A percentile compares a stretch with the other conserved stretches of the same genome.
These are phyloP conservation scores for Trichoderma gamsii DNA, from an alignment of 495 filamentous ascomycete genomes.

Conservation along the genomic window DNA sequence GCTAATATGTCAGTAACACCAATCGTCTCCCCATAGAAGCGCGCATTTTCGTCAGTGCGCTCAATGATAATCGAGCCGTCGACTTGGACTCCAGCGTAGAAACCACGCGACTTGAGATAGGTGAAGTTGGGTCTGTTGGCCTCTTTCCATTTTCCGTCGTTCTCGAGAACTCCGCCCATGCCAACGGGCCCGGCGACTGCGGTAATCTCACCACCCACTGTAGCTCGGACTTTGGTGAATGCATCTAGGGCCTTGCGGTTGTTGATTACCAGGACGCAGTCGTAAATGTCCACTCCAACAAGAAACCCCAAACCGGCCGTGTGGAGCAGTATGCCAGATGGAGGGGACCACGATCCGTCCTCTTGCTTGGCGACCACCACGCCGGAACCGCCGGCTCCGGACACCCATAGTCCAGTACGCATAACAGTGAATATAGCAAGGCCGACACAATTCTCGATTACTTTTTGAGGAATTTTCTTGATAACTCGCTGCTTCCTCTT, in stretches of 20 bases:
- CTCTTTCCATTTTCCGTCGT: background rate
- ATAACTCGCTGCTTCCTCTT: constrained; percentile 38
- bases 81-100: constrained; percentile 71
- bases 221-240: constrained; percentile 63
- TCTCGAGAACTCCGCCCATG: constrained; percentile 50
- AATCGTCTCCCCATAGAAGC: constrained; percentile 61
- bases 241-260: constrained; percentile 63
- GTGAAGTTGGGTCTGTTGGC: constrained; percentile 57
- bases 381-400: constrained; percentile 70
- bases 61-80: constrained; percentile 76
- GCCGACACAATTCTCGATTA: constrained; percentile 65
- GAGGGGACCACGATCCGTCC: constrained; percentile 71
- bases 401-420: constrained; percentile 68
- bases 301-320: constrained; percentile 71
- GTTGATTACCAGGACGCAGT: constrained; percentile 78
- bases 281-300: constrained; percentile 76
- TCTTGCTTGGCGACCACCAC: constrained; percentile 62
- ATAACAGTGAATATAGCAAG: constrained; percentile 81
- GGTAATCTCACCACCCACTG: constrained; percentile 67
- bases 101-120: constrained; percentile 74
- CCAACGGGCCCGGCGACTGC: constrained; percentile 69
- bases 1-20: constrained; percentile 59
- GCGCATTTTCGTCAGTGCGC: constrained; percentile 72
- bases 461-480: constrained; percentile 61
- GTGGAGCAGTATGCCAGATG: constrained; percentile 72